phyloP scores from a whole-genome alignment of 2,329 filamentous ascomycete species.

The Apiospora sp. region DNA sequence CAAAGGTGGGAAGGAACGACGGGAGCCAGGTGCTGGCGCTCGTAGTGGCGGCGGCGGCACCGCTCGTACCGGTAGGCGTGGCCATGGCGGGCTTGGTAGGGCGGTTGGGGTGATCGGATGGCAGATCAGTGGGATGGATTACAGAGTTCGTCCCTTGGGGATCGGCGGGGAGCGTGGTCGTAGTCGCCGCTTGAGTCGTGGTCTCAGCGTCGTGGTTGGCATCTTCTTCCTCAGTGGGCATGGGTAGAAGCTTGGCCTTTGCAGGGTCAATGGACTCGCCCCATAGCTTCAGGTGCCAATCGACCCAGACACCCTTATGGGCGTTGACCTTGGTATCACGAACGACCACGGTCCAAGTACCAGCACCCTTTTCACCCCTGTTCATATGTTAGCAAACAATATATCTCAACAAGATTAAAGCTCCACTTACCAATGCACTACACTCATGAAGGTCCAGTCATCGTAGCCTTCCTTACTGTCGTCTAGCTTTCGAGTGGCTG shows the following conservation, averaged over 20 bases:
- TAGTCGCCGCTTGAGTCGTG: constrained; percentile 67
- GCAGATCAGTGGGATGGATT: constrained; percentile 46
- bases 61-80: constrained; percentile 39
- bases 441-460: constrained; percentile 99
- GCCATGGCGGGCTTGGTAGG: constrained; percentile 57
- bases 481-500: constrained; percentile 77
- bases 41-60: constrained; percentile 44
- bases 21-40: constrained; percentile 75
- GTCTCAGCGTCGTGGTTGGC: constrained; percentile 75
- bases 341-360: constrained; percentile 90
- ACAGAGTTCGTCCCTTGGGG: constrained; percentile 50
- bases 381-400: neutral
- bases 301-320: constrained; percentile 78
- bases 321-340: constrained; percentile 85
- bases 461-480: constrained; percentile 74
- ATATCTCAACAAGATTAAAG: neutral
- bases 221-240: constrained; percentile 85
- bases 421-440: constrained; percentile 83
- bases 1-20: constrained; percentile 89
- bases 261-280: constrained; percentile 82
- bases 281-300: constrained; percentile 96
- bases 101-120: constrained; percentile 71
- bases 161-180: constrained; percentile 63
- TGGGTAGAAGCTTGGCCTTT: constrained; percentile 77
- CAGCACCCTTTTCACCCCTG: constrained; percentile 87